Conservation (phyloP, 1,284 basidiomycete genomes). For the Pyrrhoderma lamaoense region DNA sequence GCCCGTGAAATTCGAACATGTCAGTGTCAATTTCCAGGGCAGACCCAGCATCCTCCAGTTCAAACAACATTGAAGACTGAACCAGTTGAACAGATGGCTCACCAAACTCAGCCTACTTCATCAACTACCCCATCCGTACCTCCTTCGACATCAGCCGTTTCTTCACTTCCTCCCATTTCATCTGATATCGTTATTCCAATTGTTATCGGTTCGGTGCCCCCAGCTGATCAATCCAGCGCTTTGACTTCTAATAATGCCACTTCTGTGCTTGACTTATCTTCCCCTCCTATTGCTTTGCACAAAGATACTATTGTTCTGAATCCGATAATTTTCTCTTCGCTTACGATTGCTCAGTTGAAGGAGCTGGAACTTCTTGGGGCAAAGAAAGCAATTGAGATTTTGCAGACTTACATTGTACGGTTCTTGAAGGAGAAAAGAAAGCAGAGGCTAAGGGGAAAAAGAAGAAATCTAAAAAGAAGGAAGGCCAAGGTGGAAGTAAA, state of each 20-base stretch:
- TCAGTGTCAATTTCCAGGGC: too few species aligned
- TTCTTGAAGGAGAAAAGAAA: conserved; percentile 75
- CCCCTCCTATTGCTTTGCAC: conserved; percentile 75
- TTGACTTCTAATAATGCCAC: conserved; percentile 19
- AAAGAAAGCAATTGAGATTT: conserved; percentile 72
- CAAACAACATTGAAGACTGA: neutral
- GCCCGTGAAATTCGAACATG: too few species aligned
- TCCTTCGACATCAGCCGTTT: neutral
- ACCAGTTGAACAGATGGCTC: neutral
- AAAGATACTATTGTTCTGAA: conserved; percentile 80
- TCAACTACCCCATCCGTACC: neutral
- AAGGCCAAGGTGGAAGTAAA: too few species aligned
- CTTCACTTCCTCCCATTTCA: conserved; percentile 10
- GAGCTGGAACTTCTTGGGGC: conserved; percentile 78
- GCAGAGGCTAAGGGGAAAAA: conserved; percentile 31
- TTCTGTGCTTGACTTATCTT: conserved; percentile 30
- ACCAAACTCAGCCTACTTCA: neutral
- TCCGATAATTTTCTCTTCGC: conserved; percentile 76
- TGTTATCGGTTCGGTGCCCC: conserved; percentile 48
- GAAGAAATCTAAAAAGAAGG: conserved; percentile 34
- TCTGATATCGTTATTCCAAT: conserved; percentile 36
- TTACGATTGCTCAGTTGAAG: conserved; percentile 65
- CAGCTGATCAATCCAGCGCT: conserved; percentile 24
- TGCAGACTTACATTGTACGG: conserved; percentile 80
- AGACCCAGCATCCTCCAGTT: too few species aligned